These are phyloP conservation scores for Sambucus nigra DNA, from an alignment of 129 eudicot species.

Conservation along the genomic window DNA sequence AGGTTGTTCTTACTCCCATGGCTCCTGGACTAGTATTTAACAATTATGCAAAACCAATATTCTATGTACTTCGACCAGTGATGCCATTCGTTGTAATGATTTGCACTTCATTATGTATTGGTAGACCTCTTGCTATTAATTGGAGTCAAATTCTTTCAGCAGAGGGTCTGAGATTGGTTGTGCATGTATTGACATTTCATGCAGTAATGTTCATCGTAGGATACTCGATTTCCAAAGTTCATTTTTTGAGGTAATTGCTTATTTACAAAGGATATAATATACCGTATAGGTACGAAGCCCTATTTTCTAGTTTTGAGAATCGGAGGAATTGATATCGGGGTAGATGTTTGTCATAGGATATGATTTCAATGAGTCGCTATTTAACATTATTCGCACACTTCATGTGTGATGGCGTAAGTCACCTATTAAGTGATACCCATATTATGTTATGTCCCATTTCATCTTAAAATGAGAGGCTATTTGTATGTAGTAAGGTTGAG, in stretches of 20 bases:
- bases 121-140: constrained; percentile 94
- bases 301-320: too few relatives aligned
- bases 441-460: not conserved
- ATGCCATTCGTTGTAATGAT: constrained; percentile 97
- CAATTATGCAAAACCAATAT: constrained; percentile 90
- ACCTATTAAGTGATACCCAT: not conserved
- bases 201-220: constrained; percentile 65
- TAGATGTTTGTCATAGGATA: not conserved
- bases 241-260: constrained; percentile 44
- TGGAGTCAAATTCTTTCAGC: constrained; percentile 70
- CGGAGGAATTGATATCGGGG: not conserved
- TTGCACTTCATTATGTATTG: constrained; percentile 94
- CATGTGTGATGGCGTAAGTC: not conserved
- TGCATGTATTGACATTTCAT: constrained; percentile 76
- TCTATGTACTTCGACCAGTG: constrained; percentile 69
- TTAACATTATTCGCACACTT: too few relatives aligned
- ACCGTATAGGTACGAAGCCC: not conserved
- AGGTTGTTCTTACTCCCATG: constrained; percentile 94
- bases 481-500: too few relatives aligned
- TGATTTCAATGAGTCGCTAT: too few relatives aligned
- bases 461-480: too few relatives aligned
- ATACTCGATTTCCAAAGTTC: constrained; percentile 78
- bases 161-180: constrained; percentile 77
- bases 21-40: constrained; percentile 70
- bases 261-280: too few relatives aligned